A percentile compares a stretch with the other conserved stretches of the same genome.
phyloP scores from a whole-genome alignment of 1,284 basidiomycete species.

The Cutaneotrichosporon mucoides region DNA sequence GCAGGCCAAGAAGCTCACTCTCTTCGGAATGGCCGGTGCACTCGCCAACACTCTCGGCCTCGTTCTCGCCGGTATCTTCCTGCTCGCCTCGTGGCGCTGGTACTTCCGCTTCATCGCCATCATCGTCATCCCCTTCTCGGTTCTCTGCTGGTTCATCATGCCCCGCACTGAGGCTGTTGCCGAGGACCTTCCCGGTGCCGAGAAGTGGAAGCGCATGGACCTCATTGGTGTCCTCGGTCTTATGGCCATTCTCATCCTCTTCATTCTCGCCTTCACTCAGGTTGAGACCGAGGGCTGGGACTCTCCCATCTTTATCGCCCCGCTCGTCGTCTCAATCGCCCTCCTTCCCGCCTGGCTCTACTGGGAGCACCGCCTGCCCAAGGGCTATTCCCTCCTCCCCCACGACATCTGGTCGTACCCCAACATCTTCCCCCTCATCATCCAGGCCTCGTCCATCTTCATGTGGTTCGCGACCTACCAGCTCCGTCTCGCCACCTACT shows the following conservation, averaged over 20 bases:
- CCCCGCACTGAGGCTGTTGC: constrained; percentile 43
- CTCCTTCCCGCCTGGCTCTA: constrained; percentile 22
- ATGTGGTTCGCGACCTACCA: constrained; percentile 38
- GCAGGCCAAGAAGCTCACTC: constrained; percentile 40
- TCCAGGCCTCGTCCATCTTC: constrained; percentile 34
- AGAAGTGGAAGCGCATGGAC: constrained; percentile 47
- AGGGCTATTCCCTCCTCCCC: constrained; percentile 43
- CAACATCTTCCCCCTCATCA: constrained; percentile 44
- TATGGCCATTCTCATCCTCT: constrained; percentile 36
- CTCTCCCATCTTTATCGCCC: constrained; percentile 43
- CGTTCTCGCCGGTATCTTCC: constrained; percentile 43
- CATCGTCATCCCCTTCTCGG: constrained; percentile 35
- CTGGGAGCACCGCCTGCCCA: constrained; percentile 34
- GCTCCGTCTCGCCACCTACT: constrained; percentile 45
- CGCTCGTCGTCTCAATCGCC: constrained; percentile 30
- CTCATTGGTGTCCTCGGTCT: constrained; percentile 40
- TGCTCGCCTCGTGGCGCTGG: constrained; percentile 44
- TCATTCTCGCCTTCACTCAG: constrained; percentile 47
- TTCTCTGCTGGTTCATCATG: constrained; percentile 38
- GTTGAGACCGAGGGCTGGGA: constrained; percentile 38
- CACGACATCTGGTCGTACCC: constrained; percentile 43
- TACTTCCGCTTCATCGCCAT: constrained; percentile 44
- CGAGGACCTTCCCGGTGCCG: constrained; percentile 30
- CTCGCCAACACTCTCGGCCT: constrained; percentile 30
- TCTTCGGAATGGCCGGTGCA: constrained; percentile 44